A percentile compares a stretch with the other conserved stretches of the same genome.
Evolutionary conservation across 352 stramenopile species (phyloP).

Genomic region (Aphanomyces invadans): DNA sequence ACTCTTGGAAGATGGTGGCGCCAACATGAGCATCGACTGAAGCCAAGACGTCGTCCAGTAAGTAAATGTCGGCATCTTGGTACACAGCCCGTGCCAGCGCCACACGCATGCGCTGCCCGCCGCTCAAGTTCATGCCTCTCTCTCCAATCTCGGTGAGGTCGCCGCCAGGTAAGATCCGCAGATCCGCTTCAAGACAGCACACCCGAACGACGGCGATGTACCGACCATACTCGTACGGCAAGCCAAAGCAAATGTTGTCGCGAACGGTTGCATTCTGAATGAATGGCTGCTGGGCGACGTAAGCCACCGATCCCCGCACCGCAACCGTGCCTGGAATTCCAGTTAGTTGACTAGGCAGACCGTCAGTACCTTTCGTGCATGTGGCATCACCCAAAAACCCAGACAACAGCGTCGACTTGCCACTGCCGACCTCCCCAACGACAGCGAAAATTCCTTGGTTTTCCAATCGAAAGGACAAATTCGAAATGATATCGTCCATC

Average conservation of each 20-base stretch:
- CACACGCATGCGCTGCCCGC: constrained; percentile 73
- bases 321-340: constrained; percentile 54
- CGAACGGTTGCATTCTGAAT: constrained; percentile 94
- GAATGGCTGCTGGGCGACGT: constrained; percentile 91
- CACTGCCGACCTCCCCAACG: constrained; percentile 79
- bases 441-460: constrained; percentile 30
- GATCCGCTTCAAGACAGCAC: constrained; percentile 36
- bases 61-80: constrained; percentile 64
- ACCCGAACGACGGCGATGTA: constrained; percentile 26
- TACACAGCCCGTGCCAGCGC: constrained; percentile 55
- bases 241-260: constrained; percentile 95
- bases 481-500: neutral
- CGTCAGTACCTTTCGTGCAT: constrained; percentile 17
- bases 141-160: constrained; percentile 67
- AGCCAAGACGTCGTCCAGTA: constrained; percentile 84
- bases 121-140: constrained; percentile 76
- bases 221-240: constrained; percentile 43
- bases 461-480: neutral
- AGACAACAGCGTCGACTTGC: constrained; percentile 94
- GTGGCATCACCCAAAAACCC: constrained; percentile 88
- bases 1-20: constrained; percentile 76
- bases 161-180: constrained; percentile 51
- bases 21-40: constrained; percentile 89
- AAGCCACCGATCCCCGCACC: constrained; percentile 86
- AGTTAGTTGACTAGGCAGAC: constrained; percentile 25